Base-by-base conservation (phyloP, 2,329 filamentous ascomycete genomes). In the Trichoderma oligosporum region DNA sequence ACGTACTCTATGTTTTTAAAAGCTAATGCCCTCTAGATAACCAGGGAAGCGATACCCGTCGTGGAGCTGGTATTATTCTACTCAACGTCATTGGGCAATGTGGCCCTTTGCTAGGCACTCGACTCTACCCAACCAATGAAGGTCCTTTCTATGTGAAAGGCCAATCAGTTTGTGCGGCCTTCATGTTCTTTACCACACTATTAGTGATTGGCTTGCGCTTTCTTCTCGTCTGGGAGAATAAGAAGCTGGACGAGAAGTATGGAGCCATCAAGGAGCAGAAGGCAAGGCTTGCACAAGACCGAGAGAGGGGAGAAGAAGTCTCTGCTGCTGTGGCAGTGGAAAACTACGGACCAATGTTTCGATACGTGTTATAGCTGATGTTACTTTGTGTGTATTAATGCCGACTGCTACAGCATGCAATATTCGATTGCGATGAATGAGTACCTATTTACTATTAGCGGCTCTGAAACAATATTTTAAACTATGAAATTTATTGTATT, bases 11-110 rank as follows among this genome's bases (percentile, higher is more conserved):
- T 14, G 6, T 1, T 7, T 48, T 20, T n/a, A 20, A 36, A 12
- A 12, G 14, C 29, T 36, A 4, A 36, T 14, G 35, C n/a, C 24
- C 1, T 7, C 1, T 93, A 65, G 91, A 93, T 66, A 94, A 94
- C 69, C 87, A 91, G 66, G 74, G 79, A 41, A 82, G 78, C 3
- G 82, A 84, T 54, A 81, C 81, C 48, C 81, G 82, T 12, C 86
- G 86, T 61, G 88, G 88, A 0, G 82, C 83, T 0, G 88, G 86
- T 1, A 86, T 94, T 65, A 88, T 87, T 0, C 77, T 94, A 22
- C 70, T 95, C 65, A 90, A 94, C 68, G 67, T 89, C 16, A 80
- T 94, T 11, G 90, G 88, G 0, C 88, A 91, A 71, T 84, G 84
- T 61, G 88, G 88, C 0, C 87, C 88, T 2, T 68, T 86, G 4